phyloP scores from a whole-genome alignment of 495 filamentous ascomycete species.

The Tuber magnatum region DNA sequence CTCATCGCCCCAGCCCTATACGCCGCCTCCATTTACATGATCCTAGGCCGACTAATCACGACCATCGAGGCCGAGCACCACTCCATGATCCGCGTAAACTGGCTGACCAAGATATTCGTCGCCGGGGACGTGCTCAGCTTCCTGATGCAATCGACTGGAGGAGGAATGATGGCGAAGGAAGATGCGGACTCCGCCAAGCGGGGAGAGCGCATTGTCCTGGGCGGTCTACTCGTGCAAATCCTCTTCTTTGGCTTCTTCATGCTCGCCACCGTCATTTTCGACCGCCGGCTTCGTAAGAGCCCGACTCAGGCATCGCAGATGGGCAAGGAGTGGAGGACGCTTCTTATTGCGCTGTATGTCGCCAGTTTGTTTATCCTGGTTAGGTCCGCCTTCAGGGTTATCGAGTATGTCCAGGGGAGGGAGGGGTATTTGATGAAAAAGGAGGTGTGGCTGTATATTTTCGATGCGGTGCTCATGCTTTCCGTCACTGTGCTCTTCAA shows the following conservation, averaged over 20 bases:
- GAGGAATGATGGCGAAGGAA: conserved; percentile 41
- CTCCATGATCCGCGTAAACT: conserved; percentile 43
- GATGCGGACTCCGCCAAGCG: conserved; percentile 35
- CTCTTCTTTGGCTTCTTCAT: conserved; percentile 52
- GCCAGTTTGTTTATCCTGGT: conserved; percentile 54
- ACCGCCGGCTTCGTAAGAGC: conserved; percentile 20
- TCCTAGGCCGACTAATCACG: conserved; percentile 48
- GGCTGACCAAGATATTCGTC: conserved; percentile 50
- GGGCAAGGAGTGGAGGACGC: conserved; percentile 47
- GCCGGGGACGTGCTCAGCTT: conserved; percentile 46
- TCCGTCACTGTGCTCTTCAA: conserved; percentile 49
- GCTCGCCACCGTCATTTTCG: conserved; percentile 45
- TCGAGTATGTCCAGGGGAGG: conserved; percentile 56
- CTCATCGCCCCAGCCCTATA: conserved; percentile 50
- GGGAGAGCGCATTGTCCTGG: conserved; percentile 48
- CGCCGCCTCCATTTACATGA: conserved; percentile 55
- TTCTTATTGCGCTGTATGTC: conserved; percentile 51
- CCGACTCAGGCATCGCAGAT: conserved; percentile 26
- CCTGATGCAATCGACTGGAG: conserved; percentile 42
- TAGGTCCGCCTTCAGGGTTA: conserved; percentile 54
- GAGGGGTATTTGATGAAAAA: conserved; percentile 49
- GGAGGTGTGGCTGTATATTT: conserved; percentile 58
- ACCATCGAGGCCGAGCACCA: conserved; percentile 43
- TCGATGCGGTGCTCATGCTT: conserved; percentile 57
- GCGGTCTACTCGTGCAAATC: conserved; percentile 48